These are phyloP conservation scores for Ustilago lituana DNA, from an alignment of 1,284 basidiomycete genomes.

Conservation along the genomic window DNA sequence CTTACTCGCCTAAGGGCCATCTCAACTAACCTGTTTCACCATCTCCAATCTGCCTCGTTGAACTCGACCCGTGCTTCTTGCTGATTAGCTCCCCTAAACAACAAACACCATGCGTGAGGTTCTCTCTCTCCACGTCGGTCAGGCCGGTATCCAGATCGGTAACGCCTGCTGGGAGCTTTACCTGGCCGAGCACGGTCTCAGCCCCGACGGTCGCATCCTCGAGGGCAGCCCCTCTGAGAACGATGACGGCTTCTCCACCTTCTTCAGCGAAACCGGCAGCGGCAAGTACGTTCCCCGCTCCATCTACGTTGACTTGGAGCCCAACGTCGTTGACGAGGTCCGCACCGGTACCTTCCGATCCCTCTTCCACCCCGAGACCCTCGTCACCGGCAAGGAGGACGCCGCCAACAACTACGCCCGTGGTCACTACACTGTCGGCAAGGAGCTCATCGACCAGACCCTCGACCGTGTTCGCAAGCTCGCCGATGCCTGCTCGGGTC, in stretches of 20 bases:
- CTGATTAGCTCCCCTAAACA: too few relatives aligned
- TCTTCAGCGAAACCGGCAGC: constrained; percentile 70
- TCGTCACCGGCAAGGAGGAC: constrained; percentile 99
- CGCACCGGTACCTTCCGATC: constrained; percentile 91
- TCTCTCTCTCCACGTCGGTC: constrained; percentile 92
- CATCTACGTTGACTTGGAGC: constrained; percentile 94
- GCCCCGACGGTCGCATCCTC: constrained; percentile 65
- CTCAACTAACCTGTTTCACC: background rate
- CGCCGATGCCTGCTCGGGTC: constrained; percentile 95
- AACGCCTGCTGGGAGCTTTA: constrained; percentile 83
- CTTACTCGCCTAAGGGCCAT: too few relatives aligned
- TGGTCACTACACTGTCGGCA: constrained; percentile 89
- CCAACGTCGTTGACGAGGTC: constrained; percentile 95
- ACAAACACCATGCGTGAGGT: constrained; percentile 71
- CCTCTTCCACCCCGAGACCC: constrained; percentile 98
- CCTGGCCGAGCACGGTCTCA: constrained; percentile 94
- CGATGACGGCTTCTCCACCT: constrained; percentile 95
- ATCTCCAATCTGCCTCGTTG: background rate
- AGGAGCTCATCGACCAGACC: constrained; percentile 81
- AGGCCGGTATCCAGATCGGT: constrained; percentile 85
- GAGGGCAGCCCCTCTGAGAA: constrained; percentile 77
- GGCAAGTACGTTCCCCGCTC: constrained; percentile 92
- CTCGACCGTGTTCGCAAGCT: constrained; percentile 96
- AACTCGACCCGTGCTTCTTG: too few relatives aligned
- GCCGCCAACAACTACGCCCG: constrained; percentile 94